Conservation (phyloP, 2,329 filamentous ascomycete genomes). For the Colletotrichum nymphaeae region DNA sequence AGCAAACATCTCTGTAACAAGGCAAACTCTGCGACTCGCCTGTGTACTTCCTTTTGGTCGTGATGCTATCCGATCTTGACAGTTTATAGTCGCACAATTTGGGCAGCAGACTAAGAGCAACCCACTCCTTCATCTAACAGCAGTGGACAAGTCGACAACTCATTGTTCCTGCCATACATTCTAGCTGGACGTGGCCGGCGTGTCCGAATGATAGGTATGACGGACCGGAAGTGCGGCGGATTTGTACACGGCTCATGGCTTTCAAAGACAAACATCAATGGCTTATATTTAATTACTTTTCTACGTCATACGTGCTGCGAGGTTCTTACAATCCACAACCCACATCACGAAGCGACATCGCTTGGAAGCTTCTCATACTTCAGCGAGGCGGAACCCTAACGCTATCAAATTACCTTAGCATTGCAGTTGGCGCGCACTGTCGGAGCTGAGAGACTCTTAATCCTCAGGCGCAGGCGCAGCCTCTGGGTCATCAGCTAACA, state of each 20-base stretch:
- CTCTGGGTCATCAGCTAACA: slow-evolving; percentile 43
- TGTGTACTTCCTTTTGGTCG: background rate
- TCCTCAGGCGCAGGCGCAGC: slow-evolving; percentile 44
- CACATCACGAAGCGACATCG: background rate
- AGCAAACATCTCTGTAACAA: background rate
- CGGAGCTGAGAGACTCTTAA: slow-evolving; percentile 4
- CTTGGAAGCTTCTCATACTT: background rate
- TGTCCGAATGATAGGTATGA: background rate
- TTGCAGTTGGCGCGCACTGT: background rate
- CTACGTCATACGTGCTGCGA: background rate
- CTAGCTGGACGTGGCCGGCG: background rate
- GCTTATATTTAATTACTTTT: background rate
- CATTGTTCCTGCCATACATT: background rate
- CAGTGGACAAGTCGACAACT: background rate
- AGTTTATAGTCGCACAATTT: background rate
- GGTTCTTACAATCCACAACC: background rate
- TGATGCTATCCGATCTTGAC: background rate
- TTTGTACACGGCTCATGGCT: background rate
- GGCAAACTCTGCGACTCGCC: background rate
- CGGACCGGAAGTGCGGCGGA: background rate
- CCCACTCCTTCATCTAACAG: background rate
- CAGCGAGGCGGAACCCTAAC: background rate
- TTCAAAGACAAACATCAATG: background rate
- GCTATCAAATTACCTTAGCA: background rate
- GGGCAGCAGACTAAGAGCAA: background rate